Percentiles rank a stretch among this genome's conserved stretches.
Evolutionary conservation across 306 rosid genomes (phyloP).

Genomic region (Fragaria nilgerrensis): DNA sequence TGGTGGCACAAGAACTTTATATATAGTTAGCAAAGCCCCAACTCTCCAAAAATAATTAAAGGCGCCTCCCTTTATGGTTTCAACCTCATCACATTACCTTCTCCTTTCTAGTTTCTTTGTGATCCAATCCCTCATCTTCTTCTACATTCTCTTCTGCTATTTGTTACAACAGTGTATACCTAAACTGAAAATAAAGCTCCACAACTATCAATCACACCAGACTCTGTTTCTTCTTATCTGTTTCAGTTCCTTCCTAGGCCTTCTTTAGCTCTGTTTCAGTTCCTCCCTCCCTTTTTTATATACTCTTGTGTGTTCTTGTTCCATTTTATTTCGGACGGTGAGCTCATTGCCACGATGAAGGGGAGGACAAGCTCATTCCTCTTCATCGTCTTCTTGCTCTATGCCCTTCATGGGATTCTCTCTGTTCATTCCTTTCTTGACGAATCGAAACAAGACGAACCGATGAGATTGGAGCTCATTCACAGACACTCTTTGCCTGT

Average conservation of each 20-base stretch:
- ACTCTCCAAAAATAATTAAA: slow-evolving; percentile 13
- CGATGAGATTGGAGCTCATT: slow-evolving; percentile 43
- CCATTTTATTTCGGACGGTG: background rate
- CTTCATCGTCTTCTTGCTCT: slow-evolving; percentile 32
- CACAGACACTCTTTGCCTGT: slow-evolving; percentile 38
- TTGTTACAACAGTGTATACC: background rate
- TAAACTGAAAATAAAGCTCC: background rate
- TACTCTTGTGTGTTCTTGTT: background rate
- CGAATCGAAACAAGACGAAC: background rate
- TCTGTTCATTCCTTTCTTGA: background rate
- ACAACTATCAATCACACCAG: background rate
- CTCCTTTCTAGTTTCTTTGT: background rate
- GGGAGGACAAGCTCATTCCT: slow-evolving; percentile 5
- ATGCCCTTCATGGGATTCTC: slow-evolving; percentile 12
- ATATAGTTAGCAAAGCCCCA: slow-evolving; percentile 9
- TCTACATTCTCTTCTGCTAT: slow-evolving; percentile 17
- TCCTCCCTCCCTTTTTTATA: background rate
- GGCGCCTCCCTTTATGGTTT: slow-evolving; percentile 27
- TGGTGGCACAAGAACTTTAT: background rate
- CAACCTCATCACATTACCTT: background rate
- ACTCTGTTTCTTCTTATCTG: background rate
- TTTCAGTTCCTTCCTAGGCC: background rate
- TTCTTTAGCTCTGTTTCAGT: background rate
- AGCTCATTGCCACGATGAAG: background rate
- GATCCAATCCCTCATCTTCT: slow-evolving; percentile 10